phyloP scores from a whole-genome alignment of 2,329 filamentous ascomycete species.

The Dactylellina drechsleri region DNA sequence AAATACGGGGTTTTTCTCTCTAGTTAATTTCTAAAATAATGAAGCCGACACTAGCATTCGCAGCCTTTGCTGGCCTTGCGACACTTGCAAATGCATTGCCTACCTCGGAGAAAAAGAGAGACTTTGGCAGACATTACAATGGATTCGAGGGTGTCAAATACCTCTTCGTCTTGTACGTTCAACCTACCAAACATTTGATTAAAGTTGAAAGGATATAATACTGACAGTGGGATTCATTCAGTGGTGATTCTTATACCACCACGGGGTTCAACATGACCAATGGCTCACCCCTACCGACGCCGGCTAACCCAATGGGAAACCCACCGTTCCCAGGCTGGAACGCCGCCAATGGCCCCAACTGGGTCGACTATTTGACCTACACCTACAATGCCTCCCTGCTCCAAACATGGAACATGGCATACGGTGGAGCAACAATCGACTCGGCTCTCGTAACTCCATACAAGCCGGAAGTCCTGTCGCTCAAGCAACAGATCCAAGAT shows the following conservation, averaged over 20 bases:
- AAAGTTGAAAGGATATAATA: not conserved
- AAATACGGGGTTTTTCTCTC: not conserved
- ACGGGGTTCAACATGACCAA: slow-evolving; percentile 61
- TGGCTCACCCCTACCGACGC: slow-evolving; percentile 60
- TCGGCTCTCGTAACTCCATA: slow-evolving; percentile 61
- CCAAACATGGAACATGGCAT: slow-evolving; percentile 67
- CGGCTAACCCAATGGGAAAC: slow-evolving; percentile 62
- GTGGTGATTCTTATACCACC: slow-evolving; percentile 63
- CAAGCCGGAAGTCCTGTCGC: slow-evolving; percentile 60
- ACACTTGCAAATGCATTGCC: slow-evolving; percentile 35
- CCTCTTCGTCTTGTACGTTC: slow-evolving; percentile 57
- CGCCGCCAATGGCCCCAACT: slow-evolving; percentile 67
- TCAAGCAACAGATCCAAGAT: slow-evolving; percentile 62
- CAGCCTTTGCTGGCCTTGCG: slow-evolving; percentile 45
- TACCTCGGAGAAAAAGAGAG: slow-evolving; percentile 33
- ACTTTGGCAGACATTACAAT: slow-evolving; percentile 51
- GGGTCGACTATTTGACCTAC: slow-evolving; percentile 67
- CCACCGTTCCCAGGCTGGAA: slow-evolving; percentile 62
- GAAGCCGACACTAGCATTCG: slow-evolving; percentile 43
- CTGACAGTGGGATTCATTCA: slow-evolving; percentile 49
- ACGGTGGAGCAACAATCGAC: slow-evolving; percentile 63
- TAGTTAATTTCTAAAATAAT: slow-evolving; percentile 12
- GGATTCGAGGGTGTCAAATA: slow-evolving; percentile 57
- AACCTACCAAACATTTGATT: not conserved
- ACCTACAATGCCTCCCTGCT: slow-evolving; percentile 64